These are phyloP conservation scores for Spatholobus suberectus DNA, from an alignment of 306 rosid species.

Conservation along the genomic window DNA sequence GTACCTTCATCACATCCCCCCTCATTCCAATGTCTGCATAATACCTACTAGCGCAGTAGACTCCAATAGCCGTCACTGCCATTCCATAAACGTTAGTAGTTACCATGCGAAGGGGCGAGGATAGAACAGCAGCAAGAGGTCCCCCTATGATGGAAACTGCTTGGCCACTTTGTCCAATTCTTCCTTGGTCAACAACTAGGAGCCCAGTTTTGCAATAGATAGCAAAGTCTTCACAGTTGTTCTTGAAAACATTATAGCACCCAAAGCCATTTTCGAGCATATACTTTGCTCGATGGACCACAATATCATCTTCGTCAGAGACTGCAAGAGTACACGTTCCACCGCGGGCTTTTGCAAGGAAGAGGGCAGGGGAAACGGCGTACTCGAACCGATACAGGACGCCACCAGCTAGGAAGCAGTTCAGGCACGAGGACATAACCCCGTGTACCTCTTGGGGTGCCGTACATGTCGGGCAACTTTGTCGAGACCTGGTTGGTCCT, in stretches of 20 bases:
- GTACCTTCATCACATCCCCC: conserved; percentile 70
- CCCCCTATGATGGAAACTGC: conserved; percentile 90
- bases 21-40: conserved; percentile 86
- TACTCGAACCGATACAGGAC: conserved; percentile 87
- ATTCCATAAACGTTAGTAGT: conserved; percentile 81
- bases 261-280: conserved; percentile 85
- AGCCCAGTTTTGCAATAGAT: conserved; percentile 95
- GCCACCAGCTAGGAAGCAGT: conserved; percentile 90
- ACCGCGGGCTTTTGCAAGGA: conserved; percentile 88
- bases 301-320: conserved; percentile 62
- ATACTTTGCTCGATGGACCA: conserved; percentile 80
- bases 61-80: conserved; percentile 73
- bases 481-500: conserved; percentile 60
- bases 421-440: conserved; percentile 79
- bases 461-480: conserved; percentile 63
- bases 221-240: conserved; percentile 93
- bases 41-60: conserved; percentile 89
- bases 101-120: conserved; percentile 72
- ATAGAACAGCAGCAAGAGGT: conserved; percentile 84
- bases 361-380: conserved; percentile 70
- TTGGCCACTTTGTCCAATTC: conserved; percentile 89
- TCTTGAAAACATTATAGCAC: conserved; percentile 84
- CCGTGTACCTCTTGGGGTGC: conserved; percentile 60
- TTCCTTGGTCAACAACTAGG: conserved; percentile 70
- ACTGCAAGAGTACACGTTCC: conserved; percentile 93